phyloP scores from a whole-genome alignment of 495 filamentous ascomycete genomes.

The Jackrogersella multiformis region DNA sequence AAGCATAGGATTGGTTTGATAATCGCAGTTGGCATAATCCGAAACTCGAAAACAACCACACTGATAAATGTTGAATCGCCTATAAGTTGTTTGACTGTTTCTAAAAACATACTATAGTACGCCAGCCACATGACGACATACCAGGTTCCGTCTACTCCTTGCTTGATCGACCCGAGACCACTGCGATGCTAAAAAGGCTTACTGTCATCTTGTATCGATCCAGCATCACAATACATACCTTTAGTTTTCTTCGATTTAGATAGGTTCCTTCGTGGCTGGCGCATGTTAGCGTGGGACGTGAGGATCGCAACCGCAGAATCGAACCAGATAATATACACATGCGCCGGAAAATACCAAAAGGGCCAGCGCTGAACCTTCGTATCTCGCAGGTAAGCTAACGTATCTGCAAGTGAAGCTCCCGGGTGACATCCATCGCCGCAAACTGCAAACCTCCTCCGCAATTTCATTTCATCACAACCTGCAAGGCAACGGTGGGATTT shows the following conservation, averaged over 20 bases:
- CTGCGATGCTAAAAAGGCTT: slow-evolving; percentile 25
- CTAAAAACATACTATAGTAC: slow-evolving; percentile 3
- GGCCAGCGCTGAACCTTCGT: slow-evolving; percentile 8
- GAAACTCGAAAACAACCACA: slow-evolving; percentile 30
- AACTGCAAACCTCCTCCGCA: slow-evolving; percentile 36
- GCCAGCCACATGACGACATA: slow-evolving; percentile 34
- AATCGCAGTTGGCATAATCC: slow-evolving; percentile 14
- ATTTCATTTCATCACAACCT: slow-evolving; percentile 40
- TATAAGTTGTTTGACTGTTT: neutral
- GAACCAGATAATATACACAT: slow-evolving; percentile 10
- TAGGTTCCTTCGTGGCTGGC: slow-evolving; percentile 1
- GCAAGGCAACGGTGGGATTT: slow-evolving; percentile 35
- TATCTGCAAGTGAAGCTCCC: slow-evolving; percentile 14
- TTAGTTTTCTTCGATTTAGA: neutral
- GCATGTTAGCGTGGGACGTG: slow-evolving; percentile 10
- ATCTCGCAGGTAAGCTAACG: slow-evolving; percentile 16
- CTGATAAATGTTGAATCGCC: slow-evolving; percentile 4
- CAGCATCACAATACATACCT: slow-evolving; percentile 15
- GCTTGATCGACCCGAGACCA: slow-evolving; percentile 31
- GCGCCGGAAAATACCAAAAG: slow-evolving; percentile 19
- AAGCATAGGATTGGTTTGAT: slow-evolving; percentile 22
- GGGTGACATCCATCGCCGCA: slow-evolving; percentile 28
- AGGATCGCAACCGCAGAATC: slow-evolving; percentile 14
- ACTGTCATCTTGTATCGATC: slow-evolving; percentile 9
- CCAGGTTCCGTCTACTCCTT: slow-evolving; percentile 9